phyloP scores from a whole-genome alignment of 1,139 yeast species.

The Meyerozyma elateridarum region DNA sequence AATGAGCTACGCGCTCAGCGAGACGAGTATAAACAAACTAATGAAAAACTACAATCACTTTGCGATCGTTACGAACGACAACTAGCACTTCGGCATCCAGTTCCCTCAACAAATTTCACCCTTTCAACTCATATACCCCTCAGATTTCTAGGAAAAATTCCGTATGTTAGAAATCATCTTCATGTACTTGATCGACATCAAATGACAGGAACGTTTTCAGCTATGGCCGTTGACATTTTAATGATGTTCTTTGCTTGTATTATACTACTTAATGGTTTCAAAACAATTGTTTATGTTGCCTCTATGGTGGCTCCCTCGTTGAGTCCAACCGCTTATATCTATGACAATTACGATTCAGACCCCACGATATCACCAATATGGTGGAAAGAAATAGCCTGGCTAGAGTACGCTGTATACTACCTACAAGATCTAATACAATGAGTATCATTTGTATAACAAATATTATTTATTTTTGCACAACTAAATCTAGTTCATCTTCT shows the following conservation, averaged over 20 bases:
- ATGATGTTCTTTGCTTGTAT: conserved; percentile 22
- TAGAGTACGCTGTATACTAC: conserved; percentile 26
- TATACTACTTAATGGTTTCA: conserved; percentile 17
- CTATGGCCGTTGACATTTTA: conserved; percentile 18
- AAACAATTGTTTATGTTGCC: conserved; percentile 13
- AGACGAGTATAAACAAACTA: no score
- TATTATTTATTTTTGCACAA: conserved; percentile 3
- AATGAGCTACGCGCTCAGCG: no score
- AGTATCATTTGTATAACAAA: no score
- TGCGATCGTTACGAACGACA: no score
- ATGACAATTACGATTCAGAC: conserved; percentile 18
- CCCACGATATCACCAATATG: conserved; percentile 16
- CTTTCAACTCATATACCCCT: no score
- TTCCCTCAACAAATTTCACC: no score
- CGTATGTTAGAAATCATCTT: conserved; percentile 32
- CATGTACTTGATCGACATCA: conserved; percentile 23
- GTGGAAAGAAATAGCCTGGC: conserved; percentile 34
- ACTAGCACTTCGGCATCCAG: no score
- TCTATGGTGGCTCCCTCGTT: no score
- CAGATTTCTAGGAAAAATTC: conserved; percentile 25
- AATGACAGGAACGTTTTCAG: conserved; percentile 19
- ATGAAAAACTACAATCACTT: conserved; percentile 15
- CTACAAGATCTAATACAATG: conserved; percentile 17
- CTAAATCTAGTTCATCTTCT: conserved; percentile 85
- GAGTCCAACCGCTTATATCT: conserved; percentile 14